Evolutionary conservation across 2,329 filamentous ascomycete genomes (phyloP), one percentile per base, ranked within the genome.

Genomic region (Stemphylium vesicarium): DNA sequence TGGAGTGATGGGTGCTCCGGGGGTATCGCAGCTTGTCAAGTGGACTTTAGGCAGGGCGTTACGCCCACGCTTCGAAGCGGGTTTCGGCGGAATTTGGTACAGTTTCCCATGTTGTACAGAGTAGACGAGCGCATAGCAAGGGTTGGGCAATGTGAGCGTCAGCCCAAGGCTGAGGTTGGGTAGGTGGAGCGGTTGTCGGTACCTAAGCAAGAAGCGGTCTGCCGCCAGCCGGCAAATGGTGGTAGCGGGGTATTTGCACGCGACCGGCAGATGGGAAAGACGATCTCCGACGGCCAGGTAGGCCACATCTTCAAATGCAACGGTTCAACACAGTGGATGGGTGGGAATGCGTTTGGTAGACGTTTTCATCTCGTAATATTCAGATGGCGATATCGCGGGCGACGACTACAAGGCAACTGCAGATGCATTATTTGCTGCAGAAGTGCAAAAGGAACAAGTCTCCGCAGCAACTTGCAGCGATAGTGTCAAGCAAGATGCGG

Each of bases 81-180:
- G 45, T 43, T 66, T 46, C 53, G 48, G 57, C 29, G 49, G 56
- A 56, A 59, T 64, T 64, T 51, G 57, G 26, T 53, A 42, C 22
- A 35, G n/a, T 45, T 46, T 63, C 62, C 51, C 57, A 59, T 47
- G 59, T 11, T 29, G 8, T 11, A 29, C 9, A 29, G 26, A 10
- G 26, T 29, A 29, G 8, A 29, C 11, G 4, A 9, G 26, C 59
- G 56, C 60, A 57, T 60, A 59, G 56, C 51, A 55, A 60, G 57
- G 56, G 63, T 69, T 68, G 66, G 65, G 68, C 64, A 64, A 61
- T 44, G 58, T 58, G 56, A 57, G 45, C 39, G 48, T 58, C 58
- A 54, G 58, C 59, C 61, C 62, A 50, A 50, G 46, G 55, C 42
- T 53, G 51, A 52, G 39, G 31, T 53, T 46, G 51, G 50, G 50